Evolutionary conservation across 2,329 filamentous ascomycete genomes (phyloP).

Genomic region (Pseudopithomyces chartarum): DNA sequence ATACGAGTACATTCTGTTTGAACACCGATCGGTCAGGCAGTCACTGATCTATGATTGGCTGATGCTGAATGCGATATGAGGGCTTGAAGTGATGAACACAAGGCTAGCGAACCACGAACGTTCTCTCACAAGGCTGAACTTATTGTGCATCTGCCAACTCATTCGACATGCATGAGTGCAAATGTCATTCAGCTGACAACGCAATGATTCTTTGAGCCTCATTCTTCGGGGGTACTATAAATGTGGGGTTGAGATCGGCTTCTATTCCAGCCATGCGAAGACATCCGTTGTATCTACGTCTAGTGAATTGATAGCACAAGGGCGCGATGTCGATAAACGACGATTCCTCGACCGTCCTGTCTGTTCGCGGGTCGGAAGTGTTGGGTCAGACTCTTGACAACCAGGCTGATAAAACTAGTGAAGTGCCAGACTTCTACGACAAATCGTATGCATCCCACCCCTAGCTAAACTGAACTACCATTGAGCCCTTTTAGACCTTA

Average conservation of each 20-base stretch:
- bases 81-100: constrained; percentile 1
- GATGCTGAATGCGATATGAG: background rate
- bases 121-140: constrained; percentile 27
- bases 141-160: constrained; percentile 25
- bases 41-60: background rate
- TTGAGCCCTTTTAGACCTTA: constrained; percentile 21
- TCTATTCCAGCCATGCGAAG: background rate
- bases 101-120: constrained; percentile 22
- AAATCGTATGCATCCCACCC: constrained; percentile 19
- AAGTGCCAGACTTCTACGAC: constrained; percentile 8
- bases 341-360: constrained; percentile 13
- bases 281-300: background rate
- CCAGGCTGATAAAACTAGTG: constrained; percentile 8
- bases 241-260: constrained; percentile 5
- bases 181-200: constrained; percentile 17
- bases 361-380: constrained; percentile 12
- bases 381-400: constrained; percentile 8
- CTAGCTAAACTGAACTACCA: background rate
- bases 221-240: constrained; percentile 6
- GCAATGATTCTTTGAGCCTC: constrained; percentile 27
- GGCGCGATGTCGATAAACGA: constrained; percentile 22
- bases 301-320: background rate
- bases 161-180: constrained; percentile 25
- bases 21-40: constrained; percentile 5
- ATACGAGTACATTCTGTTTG: background rate